Base-by-base conservation (phyloP, 2,329 filamentous ascomycete species). In the Colletotrichum lentis region DNA sequence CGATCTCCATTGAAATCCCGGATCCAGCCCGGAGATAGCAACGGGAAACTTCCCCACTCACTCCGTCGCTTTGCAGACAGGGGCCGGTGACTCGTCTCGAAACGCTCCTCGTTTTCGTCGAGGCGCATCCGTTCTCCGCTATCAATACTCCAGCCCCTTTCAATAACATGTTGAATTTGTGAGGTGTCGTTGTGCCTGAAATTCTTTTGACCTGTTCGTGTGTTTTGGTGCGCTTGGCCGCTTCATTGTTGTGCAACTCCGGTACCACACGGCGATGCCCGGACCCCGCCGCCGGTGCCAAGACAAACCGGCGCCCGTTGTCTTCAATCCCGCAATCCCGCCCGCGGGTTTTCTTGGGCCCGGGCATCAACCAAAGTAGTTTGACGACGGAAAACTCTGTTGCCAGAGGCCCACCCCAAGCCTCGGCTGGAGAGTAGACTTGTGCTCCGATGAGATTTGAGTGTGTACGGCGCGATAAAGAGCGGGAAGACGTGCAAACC, bases 401-500 rank as follows among this genome's bases (percentile, higher is more conserved):
- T 44, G 10, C 35, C 5, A 20, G 14, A 18, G 4, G n/a, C 35
- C 62, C 62, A 53, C 55, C 18, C 22, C 12, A 43, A 56, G 55
- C 55, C 62, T 65, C 55, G 65, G 50, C 22, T 61, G 18, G n/a
- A 43, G 39, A 49, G 35, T 22, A 39, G 27, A 41, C 47, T 22
- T 22, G 43, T 14, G 20, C 11, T 35, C 41, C n/a, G 20, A 22
- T 50, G 35, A 31, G 60, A 39, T 39, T 56, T 37, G 62, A 60
- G 62, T 56, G 61, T 60, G 55, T 49, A 55, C 60, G 35, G 31
- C 60, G 53, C 43, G 49, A 65, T 61, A 52, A 18, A 12, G 24
- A 35, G 55, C 65, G 65, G 62, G 62, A 65, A 65, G 55, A 65
- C 55, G 55, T 61, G 65, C 55, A 65, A 60, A 50, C 62, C 62